Evolutionary conservation across 2,329 filamentous ascomycete species (phyloP).

Genomic region (Metarhizium humberi): DNA sequence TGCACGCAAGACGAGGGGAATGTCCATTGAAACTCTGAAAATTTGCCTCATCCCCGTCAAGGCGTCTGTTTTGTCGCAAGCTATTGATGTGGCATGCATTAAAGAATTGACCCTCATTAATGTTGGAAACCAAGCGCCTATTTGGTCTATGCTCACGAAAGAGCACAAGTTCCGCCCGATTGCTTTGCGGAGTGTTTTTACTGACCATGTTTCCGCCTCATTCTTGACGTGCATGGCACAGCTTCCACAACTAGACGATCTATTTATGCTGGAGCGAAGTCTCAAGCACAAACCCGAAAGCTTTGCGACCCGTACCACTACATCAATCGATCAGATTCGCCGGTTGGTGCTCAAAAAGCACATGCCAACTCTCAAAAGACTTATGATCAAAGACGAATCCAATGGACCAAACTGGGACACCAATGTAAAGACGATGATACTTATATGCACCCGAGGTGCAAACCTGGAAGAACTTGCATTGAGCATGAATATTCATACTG

Average conservation of each 20-base stretch:
- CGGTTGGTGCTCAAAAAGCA: constrained; percentile 49
- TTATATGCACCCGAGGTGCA: constrained; percentile 42
- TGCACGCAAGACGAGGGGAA: constrained; percentile 46
- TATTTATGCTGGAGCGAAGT: constrained; percentile 49
- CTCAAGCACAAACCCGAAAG: constrained; percentile 42
- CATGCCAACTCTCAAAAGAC: constrained; percentile 38
- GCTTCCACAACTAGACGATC: constrained; percentile 43
- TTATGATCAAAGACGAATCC: constrained; percentile 52
- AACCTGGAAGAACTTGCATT: constrained; percentile 46
- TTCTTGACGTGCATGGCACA: constrained; percentile 47
- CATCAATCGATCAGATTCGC: constrained; percentile 49
- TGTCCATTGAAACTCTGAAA: constrained; percentile 43
- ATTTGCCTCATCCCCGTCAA: constrained; percentile 53
- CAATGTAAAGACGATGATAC: constrained; percentile 42
- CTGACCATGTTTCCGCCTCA: constrained; percentile 48
- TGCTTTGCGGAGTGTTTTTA: constrained; percentile 48
- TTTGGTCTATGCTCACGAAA: constrained; percentile 49
- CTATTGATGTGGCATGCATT: constrained; percentile 48
- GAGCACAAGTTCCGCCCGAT: constrained; percentile 43
- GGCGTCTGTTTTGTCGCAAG: constrained; percentile 44
- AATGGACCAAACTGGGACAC: constrained; percentile 44
- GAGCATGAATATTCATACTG: constrained; percentile 41
- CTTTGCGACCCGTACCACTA: constrained; percentile 39
- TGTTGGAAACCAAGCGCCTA: constrained; percentile 49
- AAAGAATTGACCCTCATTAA: constrained; percentile 51